Evolutionary conservation across 2,329 filamentous ascomycete genomes (phyloP), one percentile per base, ranked within the genome.

Genomic region (Pezicula rhizophila): DNA sequence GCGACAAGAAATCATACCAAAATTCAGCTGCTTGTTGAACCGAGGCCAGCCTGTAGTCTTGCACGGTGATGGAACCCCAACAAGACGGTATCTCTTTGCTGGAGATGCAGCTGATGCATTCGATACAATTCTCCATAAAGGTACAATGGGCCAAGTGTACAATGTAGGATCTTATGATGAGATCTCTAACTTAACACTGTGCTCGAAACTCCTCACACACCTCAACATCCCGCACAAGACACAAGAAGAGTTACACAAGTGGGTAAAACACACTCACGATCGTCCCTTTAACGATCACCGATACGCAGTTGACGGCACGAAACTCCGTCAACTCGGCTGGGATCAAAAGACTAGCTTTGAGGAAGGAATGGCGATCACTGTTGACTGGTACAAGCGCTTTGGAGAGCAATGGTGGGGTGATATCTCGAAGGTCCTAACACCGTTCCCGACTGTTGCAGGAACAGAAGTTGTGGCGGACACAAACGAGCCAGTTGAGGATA

Each of bases 111-210:
- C 85, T 4, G 86, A 92, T 61, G 88, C 87, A 2, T 86, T 92
- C 60, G 87, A 93, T 68, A 89, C 86, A 0, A 89, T 93, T 60
- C 75, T 93, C 20, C 88, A 93, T 74, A 83, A 81, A 59, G 88
- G 88, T 17, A 70, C 76, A 44, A 72, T 87, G 31, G 87, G 87
- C 1, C 84, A 90, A 60, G 80, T 87, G 52, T 93, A 93, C 74
- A 93, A 93, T 56, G 85, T 93, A 8, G 84, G 85, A 40, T 91
- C 88, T 0, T 77, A 78, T 52, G 85, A 90, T 63, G 87, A 91
- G 64, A 78, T 91, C 42, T 87, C 85, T 55, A 91, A 91, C 63
- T 70, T 86, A 15, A 74, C 82, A 2, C 73, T 92, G 5, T 87
- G 86, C 66, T 68, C 70, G 51, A 79, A 76, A 64, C 72, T 92